Conservation (phyloP, 2,329 filamentous ascomycete genomes). For the Calonectria pauciramosa region DNA sequence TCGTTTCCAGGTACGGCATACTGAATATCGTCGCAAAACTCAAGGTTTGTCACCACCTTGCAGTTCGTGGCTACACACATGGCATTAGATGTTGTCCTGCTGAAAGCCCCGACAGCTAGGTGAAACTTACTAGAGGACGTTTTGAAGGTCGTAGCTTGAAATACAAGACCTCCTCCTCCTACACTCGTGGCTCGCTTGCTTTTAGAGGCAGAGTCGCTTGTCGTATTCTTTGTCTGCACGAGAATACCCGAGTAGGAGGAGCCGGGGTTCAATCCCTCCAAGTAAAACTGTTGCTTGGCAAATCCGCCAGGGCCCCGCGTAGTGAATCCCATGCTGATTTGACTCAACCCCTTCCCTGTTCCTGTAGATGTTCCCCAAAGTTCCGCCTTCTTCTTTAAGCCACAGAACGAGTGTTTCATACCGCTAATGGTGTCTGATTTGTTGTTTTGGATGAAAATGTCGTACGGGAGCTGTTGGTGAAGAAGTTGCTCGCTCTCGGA, state of each 20-base stretch:
- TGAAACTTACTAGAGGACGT: constrained; percentile 79
- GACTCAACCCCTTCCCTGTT: constrained; percentile 61
- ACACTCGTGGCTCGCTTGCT: constrained; percentile 58
- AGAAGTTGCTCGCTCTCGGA: constrained; percentile 68
- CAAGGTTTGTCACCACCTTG: constrained; percentile 86
- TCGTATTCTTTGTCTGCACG: constrained; percentile 63
- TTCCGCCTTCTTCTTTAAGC: constrained; percentile 75
- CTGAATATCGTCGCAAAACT: constrained; percentile 89
- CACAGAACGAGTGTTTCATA: constrained; percentile 85
- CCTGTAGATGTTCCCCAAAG: constrained; percentile 67
- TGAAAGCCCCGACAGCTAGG: background rate
- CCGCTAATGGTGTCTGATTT: constrained; percentile 74
- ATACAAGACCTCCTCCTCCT: constrained; percentile 83
- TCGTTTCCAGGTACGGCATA: constrained; percentile 92
- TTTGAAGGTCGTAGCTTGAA: constrained; percentile 77
- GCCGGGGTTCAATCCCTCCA: constrained; percentile 80
- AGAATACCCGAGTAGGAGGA: constrained; percentile 81
- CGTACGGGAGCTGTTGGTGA: constrained; percentile 72
- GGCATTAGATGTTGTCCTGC: constrained; percentile 14
- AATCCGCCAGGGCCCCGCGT: constrained; percentile 74
- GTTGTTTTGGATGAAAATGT: constrained; percentile 80
- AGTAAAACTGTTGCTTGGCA: constrained; percentile 90
- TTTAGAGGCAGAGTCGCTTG: constrained; percentile 63
- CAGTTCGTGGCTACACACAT: constrained; percentile 78
- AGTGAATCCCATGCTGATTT: constrained; percentile 75